Percentiles rank a stretch among this genome's conserved stretches.
Evolutionary conservation across 305 asterid genomes (phyloP).

Genomic region (Solanum hybrid): DNA sequence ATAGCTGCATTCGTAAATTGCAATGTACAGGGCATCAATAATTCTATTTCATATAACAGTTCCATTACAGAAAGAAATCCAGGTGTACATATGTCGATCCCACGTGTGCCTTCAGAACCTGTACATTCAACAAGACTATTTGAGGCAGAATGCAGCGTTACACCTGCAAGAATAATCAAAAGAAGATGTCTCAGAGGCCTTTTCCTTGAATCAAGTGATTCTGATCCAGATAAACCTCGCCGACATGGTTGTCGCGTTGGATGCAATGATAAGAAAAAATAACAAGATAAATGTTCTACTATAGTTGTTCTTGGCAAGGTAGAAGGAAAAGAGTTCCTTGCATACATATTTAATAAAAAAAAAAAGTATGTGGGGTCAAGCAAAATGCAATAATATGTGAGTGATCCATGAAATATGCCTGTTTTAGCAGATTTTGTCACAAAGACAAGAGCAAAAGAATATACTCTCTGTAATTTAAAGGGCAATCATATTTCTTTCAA

Average conservation of each 20-base stretch:
- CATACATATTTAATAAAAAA: not conserved
- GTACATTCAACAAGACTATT: conserved; percentile 9
- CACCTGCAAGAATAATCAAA: conserved; percentile 36
- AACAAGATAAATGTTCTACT: not conserved
- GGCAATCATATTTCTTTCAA: not conserved
- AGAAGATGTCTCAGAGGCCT: conserved; percentile 47
- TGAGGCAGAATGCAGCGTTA: conserved; percentile 36
- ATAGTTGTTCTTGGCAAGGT: not conserved
- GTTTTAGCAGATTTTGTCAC: not conserved
- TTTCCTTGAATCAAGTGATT: conserved; percentile 9
- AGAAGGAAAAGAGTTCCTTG: not conserved
- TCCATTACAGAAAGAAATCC: conserved; percentile 56
- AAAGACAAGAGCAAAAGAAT: not conserved
- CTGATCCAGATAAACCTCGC: not conserved
- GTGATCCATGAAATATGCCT: not conserved
- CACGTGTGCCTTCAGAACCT: conserved; percentile 23
- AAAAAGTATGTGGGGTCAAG: not conserved
- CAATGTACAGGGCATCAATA: conserved; percentile 67
- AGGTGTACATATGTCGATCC: conserved; percentile 50
- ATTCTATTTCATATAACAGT: conserved; percentile 55
- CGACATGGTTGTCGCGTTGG: conserved; percentile 12
- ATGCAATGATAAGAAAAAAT: not conserved
- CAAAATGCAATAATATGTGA: not conserved
- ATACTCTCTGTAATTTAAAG: not conserved
- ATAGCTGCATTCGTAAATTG: conserved; percentile 48